Evolutionary conservation across 2,329 filamentous ascomycete species (phyloP).

Genomic region (Diaporthe aspalathi): DNA sequence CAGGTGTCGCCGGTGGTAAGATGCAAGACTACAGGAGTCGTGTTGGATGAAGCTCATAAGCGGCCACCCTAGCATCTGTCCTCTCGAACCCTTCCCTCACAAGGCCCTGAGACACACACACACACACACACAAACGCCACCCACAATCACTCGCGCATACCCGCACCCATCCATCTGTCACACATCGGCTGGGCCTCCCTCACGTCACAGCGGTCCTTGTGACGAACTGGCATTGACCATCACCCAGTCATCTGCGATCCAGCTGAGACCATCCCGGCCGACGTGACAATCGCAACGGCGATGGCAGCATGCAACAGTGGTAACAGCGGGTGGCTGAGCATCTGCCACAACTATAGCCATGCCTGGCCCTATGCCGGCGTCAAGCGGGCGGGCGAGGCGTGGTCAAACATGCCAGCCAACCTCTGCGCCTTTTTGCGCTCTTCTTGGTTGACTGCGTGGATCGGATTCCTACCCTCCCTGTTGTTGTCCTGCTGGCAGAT

Average conservation of each 20-base stretch:
- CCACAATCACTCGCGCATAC: background rate
- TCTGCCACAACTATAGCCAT: slow-evolving; percentile 23
- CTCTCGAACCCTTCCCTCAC: slow-evolving; percentile 3
- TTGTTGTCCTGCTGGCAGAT: slow-evolving; percentile 17
- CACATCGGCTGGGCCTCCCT: slow-evolving; percentile 23
- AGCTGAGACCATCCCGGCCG: slow-evolving; percentile 5
- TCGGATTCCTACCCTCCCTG: slow-evolving; percentile 15
- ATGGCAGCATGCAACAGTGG: background rate
- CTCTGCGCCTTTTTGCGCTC: background rate
- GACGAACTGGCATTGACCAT: slow-evolving; percentile 7
- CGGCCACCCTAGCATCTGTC: slow-evolving; percentile 20
- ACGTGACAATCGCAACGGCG: slow-evolving; percentile 9
- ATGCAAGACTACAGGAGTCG: slow-evolving; percentile 24
- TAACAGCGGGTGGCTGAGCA: slow-evolving; percentile 16
- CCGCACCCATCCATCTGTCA: background rate
- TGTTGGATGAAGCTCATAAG: slow-evolving; percentile 23
- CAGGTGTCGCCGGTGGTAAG: slow-evolving; percentile 14
- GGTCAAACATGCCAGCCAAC: background rate
- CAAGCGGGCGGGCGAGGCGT: slow-evolving; percentile 11
- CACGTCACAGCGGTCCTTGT: slow-evolving; percentile 23
- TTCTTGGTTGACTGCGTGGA: background rate
- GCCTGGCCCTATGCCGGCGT: slow-evolving; percentile 21
- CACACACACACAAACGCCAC: too few relatives aligned
- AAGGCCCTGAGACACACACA: slow-evolving; percentile 33
- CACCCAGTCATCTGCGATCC: slow-evolving; percentile 19